Base-by-base conservation (phyloP, 106 monocot species). In the Dendrobium huoshanense region DNA sequence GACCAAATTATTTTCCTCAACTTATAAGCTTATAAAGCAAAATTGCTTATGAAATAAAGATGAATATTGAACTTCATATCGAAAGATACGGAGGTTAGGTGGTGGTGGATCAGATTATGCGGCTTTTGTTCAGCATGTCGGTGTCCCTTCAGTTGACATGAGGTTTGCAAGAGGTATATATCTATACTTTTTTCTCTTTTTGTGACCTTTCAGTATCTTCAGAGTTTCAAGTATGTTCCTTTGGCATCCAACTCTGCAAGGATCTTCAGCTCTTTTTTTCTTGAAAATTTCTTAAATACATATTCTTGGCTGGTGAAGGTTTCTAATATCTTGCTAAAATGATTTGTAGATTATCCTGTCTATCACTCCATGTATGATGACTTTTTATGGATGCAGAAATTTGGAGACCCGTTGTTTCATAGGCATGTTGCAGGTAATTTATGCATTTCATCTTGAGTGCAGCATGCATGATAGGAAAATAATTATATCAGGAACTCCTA, bases 111-210 rank as follows among this genome's bases (percentile, higher is more conserved):
- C 95, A 43, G 95, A 95, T 85, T 91, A 64, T 87, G 84, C 87
- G 16, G 84, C 95, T 75, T 95, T 95, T 55, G 64, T 95, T 17
- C 95, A 95, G 68, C 91, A 93, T 77, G 85, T 88, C 83, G 95
- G 95, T 67, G 76, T 95, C 88, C 91, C 95, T 85, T 95, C 93
- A 37, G 82, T 84, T 77, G 91, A 89, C 73, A 85, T 95, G 81
- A 48, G 29, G 49, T 95, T 93, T 78, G 93, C 90, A 83, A 83
- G 82, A 80, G 92, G 92, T 87, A 37, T 0, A 37, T 37, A 84
- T 17, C n/a, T 4, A 54, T 78, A 16, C 67, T 10, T 51, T 25
- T 59, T 59, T 31, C 31, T 64, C 37, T 40, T 0, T 72, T 29
- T 72, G 37, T 72, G 16, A 72, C 2, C 8, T 72, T 40, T 27